phyloP scores from a whole-genome alignment of 306 rosid species.

The Prunus persica region Prunus_persica_NCBIv2 NC_034015.1:12725001-12725500 shows the following conservation, averaged over 20 bases:
- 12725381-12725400: not conserved
- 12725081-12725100: slow-evolving; percentile 85
- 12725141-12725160: slow-evolving; percentile 76
- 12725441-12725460: too few species aligned
- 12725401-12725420: not conserved
- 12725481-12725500: too few species aligned
- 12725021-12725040: slow-evolving; percentile 62
- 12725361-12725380: not conserved
- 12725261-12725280: not conserved
- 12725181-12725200: slow-evolving; percentile 64
- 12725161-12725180: slow-evolving; percentile 48
- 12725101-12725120: slow-evolving; percentile 78
- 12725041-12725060: slow-evolving; percentile 74
- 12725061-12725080: slow-evolving; percentile 68
- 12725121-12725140: slow-evolving; percentile 74
- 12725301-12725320: not conserved
- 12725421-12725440: not conserved
- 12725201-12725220: not conserved
- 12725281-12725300: not conserved
- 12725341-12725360: not conserved
- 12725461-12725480: not conserved
- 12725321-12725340: not conserved
- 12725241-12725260: slow-evolving; percentile 17
- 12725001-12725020: slow-evolving; percentile 89
- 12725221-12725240: slow-evolving; percentile 28